Evolutionary conservation across 2,329 filamentous ascomycete species (phyloP).

Genomic region (Calcarisporium arbuscula): DNA sequence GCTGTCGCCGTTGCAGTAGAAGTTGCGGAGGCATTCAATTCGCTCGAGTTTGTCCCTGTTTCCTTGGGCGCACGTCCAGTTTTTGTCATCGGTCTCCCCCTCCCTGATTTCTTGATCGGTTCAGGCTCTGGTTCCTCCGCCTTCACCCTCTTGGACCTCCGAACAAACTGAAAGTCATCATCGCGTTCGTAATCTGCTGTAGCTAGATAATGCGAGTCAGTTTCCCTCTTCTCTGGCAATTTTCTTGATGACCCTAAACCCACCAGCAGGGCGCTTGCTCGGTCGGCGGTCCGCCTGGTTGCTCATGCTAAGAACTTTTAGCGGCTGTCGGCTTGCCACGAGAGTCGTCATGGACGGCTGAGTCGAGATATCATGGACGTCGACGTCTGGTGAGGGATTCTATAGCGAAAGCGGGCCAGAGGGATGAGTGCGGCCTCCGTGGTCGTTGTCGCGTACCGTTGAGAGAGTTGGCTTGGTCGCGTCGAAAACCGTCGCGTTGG

Average conservation of each 20-base stretch:
- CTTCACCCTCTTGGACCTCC: slow-evolving; percentile 60
- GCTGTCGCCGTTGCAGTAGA: slow-evolving; percentile 4
- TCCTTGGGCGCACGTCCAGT: slow-evolving; percentile 25
- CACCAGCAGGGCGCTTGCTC: slow-evolving; percentile 60
- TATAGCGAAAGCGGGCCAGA: too few species aligned
- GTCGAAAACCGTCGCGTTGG: slow-evolving; percentile 9
- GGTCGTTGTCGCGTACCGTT: slow-evolving; percentile 7
- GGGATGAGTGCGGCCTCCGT: too few species aligned
- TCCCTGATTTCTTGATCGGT: slow-evolving; percentile 34
- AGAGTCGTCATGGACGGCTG: slow-evolving; percentile 65
- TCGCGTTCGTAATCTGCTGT: slow-evolving; percentile 58
- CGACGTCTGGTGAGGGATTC: background rate
- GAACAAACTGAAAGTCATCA: slow-evolving; percentile 70
- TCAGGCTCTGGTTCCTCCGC: slow-evolving; percentile 41
- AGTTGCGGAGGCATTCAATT: slow-evolving; percentile 2
- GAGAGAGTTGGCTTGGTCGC: slow-evolving; percentile 6
- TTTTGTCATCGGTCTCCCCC: slow-evolving; percentile 23
- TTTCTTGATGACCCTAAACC: slow-evolving; percentile 23
- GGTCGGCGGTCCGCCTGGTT: slow-evolving; percentile 55
- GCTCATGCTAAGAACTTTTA: slow-evolving; percentile 64
- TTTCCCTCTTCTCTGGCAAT: slow-evolving; percentile 4
- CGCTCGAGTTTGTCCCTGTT: slow-evolving; percentile 22
- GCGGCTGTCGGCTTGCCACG: slow-evolving; percentile 56
- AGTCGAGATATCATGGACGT: slow-evolving; percentile 13
- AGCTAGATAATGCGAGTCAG: slow-evolving; percentile 23